Base-by-base conservation (phyloP, 2,329 filamentous ascomycete genomes). In the Exophiala oligosperma region DNA sequence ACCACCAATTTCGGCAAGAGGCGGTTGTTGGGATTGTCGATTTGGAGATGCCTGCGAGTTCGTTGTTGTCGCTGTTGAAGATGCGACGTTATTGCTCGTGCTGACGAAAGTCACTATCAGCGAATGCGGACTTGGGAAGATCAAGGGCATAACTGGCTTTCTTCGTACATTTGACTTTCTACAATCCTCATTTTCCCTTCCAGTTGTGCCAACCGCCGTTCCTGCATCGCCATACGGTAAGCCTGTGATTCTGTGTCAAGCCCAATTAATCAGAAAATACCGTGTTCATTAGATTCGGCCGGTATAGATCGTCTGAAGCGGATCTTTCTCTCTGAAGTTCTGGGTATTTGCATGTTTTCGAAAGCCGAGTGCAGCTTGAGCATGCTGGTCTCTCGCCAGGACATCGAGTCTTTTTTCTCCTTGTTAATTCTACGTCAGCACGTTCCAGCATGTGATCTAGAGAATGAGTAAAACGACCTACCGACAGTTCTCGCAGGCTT, bases 381-480 rank as follows among this genome's bases (percentile, higher is more conserved):
- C 64, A 66, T 21, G 54, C 21, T 4, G 64, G 64, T 41, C 49
- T 56, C 32, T 66, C 64, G 35, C 64, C 64, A 9, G 64, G 64
- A 49, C 64, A 66, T 32, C 64, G 60, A n/a, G 56, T 60, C 53
- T 66, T 66, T 54, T 66, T 66, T 41, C 56, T 59, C 49, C 64
- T 66, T 21, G 38, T 8, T 37, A 7, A 21, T 14, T n/a, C 52
- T 11, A 2, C 26, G 17, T 56, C 29, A 52, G 54, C 24, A 21
- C 12, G 11, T 29, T 11, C 38, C 14, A 43, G 12, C 14, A 23
- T 44, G 14, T 11, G 12, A 51, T n/a, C n/a, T 17, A 38, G 17
- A 14, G 49, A 26, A 51, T 26, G 24, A 23, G n/a, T 49, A 46
- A n/a, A 17, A 24, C 32, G 14, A 48, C 55, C 11, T 50, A 57